Evolutionary conservation across 768 basidiomycete species (phyloP).

Genomic region (Boletus pseudopeckii): DNA sequence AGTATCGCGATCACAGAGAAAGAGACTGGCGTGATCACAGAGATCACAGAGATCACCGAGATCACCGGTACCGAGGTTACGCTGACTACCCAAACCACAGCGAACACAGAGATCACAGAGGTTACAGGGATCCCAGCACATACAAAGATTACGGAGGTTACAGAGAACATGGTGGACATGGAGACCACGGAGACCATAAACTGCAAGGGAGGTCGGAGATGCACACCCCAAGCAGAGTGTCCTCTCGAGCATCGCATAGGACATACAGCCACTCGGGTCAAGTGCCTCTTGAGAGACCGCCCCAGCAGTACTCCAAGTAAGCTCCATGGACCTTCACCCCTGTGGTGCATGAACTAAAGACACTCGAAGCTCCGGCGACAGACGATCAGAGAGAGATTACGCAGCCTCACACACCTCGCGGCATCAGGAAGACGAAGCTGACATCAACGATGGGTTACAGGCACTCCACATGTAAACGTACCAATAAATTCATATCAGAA

Average conservation of each 20-base stretch:
- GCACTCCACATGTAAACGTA: slow-evolving; percentile 22
- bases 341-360: slow-evolving; percentile 5
- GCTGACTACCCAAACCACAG: slow-evolving; percentile 12
- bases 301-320: slow-evolving; percentile 20
- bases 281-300: slow-evolving; percentile 11
- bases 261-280: slow-evolving; percentile 19
- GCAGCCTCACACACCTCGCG: slow-evolving; percentile 15
- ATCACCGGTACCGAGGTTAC: slow-evolving; percentile 20
- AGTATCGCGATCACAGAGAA: slow-evolving; percentile 21
- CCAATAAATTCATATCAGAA: slow-evolving; percentile 4
- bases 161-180: slow-evolving; percentile 14
- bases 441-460: slow-evolving; percentile 22
- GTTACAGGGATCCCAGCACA: slow-evolving; percentile 6
- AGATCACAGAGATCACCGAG: slow-evolving; percentile 16
- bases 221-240: slow-evolving; percentile 16
- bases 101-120: slow-evolving; percentile 16
- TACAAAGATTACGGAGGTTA: slow-evolving; percentile 9
- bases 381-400: slow-evolving; percentile 23
- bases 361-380: slow-evolving; percentile 21
- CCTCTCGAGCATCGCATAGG: slow-evolving; percentile 30
- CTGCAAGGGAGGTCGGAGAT: slow-evolving; percentile 13
- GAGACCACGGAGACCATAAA: slow-evolving; percentile 15
- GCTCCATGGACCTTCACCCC: neutral
- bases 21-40: slow-evolving; percentile 16
- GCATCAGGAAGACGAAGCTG: slow-evolving; percentile 20